Percentiles rank a stretch among this genome's conserved stretches.
Conservation (phyloP, 2,329 filamentous ascomycete genomes). For the Cytospora piceae region DNA sequence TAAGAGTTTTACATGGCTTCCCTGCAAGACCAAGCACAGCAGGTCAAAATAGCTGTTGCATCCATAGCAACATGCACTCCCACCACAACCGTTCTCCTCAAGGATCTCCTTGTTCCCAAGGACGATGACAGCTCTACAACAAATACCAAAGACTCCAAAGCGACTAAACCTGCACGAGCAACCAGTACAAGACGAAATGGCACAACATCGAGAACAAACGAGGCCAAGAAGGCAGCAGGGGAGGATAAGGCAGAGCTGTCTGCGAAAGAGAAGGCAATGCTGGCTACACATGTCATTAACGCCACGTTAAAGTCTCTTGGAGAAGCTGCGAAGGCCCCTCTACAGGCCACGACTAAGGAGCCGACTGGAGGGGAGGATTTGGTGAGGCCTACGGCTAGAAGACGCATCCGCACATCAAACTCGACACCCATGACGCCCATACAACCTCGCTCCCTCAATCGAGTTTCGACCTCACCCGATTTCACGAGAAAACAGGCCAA, state of each 20-base stretch:
- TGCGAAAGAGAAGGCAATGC: slow-evolving; percentile 63
- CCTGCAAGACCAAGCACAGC: slow-evolving; percentile 46
- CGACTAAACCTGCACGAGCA: slow-evolving; percentile 32
- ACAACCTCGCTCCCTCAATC: slow-evolving; percentile 63
- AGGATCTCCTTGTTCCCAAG: slow-evolving; percentile 48
- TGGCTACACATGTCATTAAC: slow-evolving; percentile 77
- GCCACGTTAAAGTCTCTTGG: slow-evolving; percentile 68
- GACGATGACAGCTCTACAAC: slow-evolving; percentile 30
- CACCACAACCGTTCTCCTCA: slow-evolving; percentile 49
- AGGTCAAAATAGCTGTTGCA: slow-evolving; percentile 50
- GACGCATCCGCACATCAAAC: slow-evolving; percentile 56
- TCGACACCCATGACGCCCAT: slow-evolving; percentile 65
- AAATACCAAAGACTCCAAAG: slow-evolving; percentile 32
- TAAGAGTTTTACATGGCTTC: slow-evolving; percentile 44
- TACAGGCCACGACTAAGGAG: slow-evolving; percentile 38
- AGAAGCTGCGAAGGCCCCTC: slow-evolving; percentile 62
- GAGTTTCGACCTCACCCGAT: slow-evolving; percentile 59
- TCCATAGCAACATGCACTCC: slow-evolving; percentile 53
- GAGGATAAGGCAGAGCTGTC: slow-evolving; percentile 50
- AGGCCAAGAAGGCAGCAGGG: slow-evolving; percentile 36
- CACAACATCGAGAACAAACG: slow-evolving; percentile 37
- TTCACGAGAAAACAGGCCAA: slow-evolving; percentile 41
- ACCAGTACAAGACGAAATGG: slow-evolving; percentile 37
- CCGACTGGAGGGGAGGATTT: slow-evolving; percentile 44
- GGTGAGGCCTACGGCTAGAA: slow-evolving; percentile 44